These are phyloP conservation scores for Tylopilus sp. DNA, from an alignment of 768 basidiomycete genomes.

Conservation along the genomic window DNA sequence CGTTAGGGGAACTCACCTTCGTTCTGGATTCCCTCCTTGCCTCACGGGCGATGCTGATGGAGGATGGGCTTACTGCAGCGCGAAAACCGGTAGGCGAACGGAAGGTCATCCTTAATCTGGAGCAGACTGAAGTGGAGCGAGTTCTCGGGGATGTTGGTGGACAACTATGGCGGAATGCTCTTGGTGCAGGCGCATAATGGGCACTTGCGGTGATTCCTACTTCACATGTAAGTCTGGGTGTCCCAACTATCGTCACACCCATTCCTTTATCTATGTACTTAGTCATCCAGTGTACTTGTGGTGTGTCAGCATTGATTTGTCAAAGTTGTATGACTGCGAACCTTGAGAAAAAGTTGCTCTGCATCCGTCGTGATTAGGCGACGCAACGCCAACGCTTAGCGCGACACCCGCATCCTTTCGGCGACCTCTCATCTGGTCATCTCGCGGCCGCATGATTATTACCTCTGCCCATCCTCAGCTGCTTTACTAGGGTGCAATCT, in stretches of 20 bases:
- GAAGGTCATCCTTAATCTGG: constrained; percentile 77
- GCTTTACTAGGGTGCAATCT: no score
- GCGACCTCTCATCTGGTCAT: no score
- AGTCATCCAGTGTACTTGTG: no score
- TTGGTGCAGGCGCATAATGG: constrained; percentile 18
- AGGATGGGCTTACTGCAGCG: constrained; percentile 52
- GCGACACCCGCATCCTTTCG: no score
- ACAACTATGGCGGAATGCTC: constrained; percentile 55
- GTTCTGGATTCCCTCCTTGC: constrained; percentile 77
- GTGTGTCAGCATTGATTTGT: no score
- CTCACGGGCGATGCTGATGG: constrained; percentile 72
- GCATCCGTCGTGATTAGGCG: no score
- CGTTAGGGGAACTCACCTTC: constrained; percentile 55
- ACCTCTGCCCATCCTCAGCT: no score
- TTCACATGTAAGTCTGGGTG: background rate
- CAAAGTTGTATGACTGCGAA: no score
- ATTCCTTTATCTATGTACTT: no score
- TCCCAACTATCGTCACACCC: background rate
- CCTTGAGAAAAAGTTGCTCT: no score
- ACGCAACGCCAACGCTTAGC: no score
- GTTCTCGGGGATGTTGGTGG: constrained; percentile 83
- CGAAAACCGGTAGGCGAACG: constrained; percentile 64
- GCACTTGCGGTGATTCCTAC: background rate
- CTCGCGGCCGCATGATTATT: no score
- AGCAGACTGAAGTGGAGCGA: constrained; percentile 80